Conservation (phyloP, 2,329 filamentous ascomycete species). For the Ophiostoma sp. region DNA sequence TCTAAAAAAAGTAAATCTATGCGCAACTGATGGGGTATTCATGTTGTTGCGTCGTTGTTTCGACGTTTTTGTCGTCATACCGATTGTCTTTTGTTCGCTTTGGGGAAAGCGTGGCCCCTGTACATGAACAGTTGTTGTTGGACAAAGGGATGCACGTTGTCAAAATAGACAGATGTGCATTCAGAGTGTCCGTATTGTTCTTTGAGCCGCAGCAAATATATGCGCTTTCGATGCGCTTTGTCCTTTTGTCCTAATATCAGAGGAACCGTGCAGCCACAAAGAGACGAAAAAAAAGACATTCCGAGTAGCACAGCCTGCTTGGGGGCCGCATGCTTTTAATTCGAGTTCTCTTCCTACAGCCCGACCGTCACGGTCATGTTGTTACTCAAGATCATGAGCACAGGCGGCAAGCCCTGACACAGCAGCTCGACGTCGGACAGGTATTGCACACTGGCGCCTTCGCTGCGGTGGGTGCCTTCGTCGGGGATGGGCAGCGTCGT, state of each 20-base stretch:
- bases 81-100: conserved; percentile 11
- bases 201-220: neutral
- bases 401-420: conserved; percentile 69
- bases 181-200: neutral
- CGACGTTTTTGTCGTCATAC: conserved; percentile 8
- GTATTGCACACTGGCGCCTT: conserved; percentile 66
- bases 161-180: neutral
- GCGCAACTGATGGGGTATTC: neutral
- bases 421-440: conserved; percentile 73
- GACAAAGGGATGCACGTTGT: neutral
- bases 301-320: neutral
- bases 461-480: conserved; percentile 68
- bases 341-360: conserved; percentile 40
- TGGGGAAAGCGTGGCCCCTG: neutral
- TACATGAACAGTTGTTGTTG: neutral
- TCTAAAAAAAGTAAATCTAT: conserved; percentile 8
- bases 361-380: conserved; percentile 84
- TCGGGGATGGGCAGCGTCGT: conserved; percentile 78
- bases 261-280: neutral
- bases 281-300: neutral
- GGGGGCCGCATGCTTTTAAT: neutral
- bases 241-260: too few species aligned
- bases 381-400: conserved; percentile 76
- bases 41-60: neutral
- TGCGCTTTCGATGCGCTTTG: neutral